Evolutionary conservation across 139 green algal genomes (phyloP).

Genomic region (Coelastrella sp.): DNA sequence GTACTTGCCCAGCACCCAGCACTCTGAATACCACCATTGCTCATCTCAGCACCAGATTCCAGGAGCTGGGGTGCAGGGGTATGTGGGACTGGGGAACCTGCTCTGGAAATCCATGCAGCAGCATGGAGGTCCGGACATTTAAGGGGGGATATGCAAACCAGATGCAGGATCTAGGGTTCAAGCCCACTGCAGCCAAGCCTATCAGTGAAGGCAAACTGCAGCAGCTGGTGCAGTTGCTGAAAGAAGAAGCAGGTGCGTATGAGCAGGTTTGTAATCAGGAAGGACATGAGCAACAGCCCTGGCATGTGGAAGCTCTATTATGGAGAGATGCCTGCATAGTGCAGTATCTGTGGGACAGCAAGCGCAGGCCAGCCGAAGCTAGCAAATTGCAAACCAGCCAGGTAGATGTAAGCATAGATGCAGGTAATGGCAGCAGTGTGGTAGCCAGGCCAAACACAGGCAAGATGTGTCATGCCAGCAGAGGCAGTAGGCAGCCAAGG

Average conservation of each 20-base stretch:
- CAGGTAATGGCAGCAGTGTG: not conserved
- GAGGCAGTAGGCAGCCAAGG: conserved; percentile 23
- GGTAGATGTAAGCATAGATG: not conserved
- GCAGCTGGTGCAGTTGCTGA: conserved; percentile 5
- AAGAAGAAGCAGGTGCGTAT: conserved; percentile 1
- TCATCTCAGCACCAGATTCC: conserved; percentile 35
- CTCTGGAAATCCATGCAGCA: conserved; percentile 29
- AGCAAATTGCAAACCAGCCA: not conserved
- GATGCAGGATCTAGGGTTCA: conserved; percentile 29
- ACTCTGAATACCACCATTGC: not conserved
- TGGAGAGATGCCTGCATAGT: conserved; percentile 21
- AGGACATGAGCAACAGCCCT: conserved; percentile 16
- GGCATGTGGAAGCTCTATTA: conserved; percentile 26
- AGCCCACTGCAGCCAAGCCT: conserved; percentile 3
- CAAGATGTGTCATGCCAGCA: conserved; percentile 45
- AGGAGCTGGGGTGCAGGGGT: not conserved
- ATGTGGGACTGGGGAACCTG: not conserved
- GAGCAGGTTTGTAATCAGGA: not conserved
- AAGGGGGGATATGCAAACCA: conserved; percentile 39
- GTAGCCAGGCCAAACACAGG: not conserved
- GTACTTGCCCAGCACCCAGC: conserved; percentile 14
- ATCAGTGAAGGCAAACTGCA: conserved; percentile 28
- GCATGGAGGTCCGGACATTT: conserved; percentile 38
- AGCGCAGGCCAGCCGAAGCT: conserved; percentile 28
- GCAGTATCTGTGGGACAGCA: conserved; percentile 39